Evolutionary conservation across 257 asterid genomes (phyloP).

Genomic region (Fraxinus pennsylvanica): DNA sequence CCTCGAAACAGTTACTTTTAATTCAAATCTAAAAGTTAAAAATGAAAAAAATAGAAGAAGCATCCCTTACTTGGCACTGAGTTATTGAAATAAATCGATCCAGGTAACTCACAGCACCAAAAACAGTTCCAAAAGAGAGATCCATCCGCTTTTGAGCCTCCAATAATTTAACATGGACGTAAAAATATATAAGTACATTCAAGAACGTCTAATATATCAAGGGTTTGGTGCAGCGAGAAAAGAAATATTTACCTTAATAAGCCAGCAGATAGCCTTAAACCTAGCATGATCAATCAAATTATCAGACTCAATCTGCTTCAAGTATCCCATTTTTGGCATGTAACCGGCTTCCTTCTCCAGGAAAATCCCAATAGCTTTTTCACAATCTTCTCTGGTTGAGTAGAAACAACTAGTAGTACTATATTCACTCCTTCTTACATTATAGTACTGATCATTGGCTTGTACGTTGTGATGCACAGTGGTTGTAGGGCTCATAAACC

Average conservation of each 20-base stretch:
- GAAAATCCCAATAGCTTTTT: constrained; percentile 32
- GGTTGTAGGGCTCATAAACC: constrained; percentile 41
- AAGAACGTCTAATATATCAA: too few species aligned
- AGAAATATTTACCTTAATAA: constrained; percentile 49
- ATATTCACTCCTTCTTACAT: neutral
- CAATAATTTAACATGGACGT: constrained; percentile 8
- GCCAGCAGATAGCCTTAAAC: constrained; percentile 47
- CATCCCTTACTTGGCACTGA: constrained; percentile 48
- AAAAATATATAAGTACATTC: neutral
- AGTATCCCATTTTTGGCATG: constrained; percentile 44
- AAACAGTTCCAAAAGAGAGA: constrained; percentile 51
- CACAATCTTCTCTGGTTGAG: constrained; percentile 42
- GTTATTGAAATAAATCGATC: constrained; percentile 64
- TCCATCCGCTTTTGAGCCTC: constrained; percentile 58
- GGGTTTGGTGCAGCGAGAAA: neutral
- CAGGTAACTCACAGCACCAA: constrained; percentile 62
- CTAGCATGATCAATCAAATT: constrained; percentile 39
- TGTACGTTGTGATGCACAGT: constrained; percentile 1
- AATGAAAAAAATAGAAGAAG: neutral
- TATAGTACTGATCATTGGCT: neutral
- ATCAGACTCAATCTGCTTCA: constrained; percentile 24
- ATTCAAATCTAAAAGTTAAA: neutral
- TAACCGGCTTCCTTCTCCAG: constrained; percentile 43
- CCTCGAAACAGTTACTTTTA: neutral
- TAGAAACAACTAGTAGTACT: neutral